A percentile compares a stretch with the other conserved stretches of the same genome.
These are phyloP conservation scores for Aegilops bicornis DNA, from an alignment of 176 grass and related monocot species.

Conservation along the genomic window DNA sequence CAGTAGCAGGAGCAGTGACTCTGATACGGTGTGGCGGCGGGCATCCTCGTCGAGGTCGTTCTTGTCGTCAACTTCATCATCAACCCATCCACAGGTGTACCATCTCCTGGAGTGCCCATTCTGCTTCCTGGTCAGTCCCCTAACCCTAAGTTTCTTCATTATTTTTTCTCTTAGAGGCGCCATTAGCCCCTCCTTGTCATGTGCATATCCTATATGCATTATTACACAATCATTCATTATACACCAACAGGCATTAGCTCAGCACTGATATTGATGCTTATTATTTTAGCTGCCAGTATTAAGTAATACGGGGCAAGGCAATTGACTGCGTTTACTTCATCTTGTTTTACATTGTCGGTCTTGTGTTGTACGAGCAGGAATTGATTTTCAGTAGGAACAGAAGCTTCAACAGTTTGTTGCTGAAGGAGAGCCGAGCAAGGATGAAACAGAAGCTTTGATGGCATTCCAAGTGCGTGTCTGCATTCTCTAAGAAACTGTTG, in stretches of 20 bases:
- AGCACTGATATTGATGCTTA: background rate
- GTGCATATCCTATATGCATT: too few species aligned
- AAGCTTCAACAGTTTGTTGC: constrained; percentile 91
- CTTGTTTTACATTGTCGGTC: background rate
- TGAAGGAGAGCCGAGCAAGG: constrained; percentile 76
- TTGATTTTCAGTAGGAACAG: constrained; percentile 29
- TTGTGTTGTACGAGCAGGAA: background rate
- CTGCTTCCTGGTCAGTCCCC: too few species aligned
- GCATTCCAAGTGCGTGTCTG: constrained; percentile 73
- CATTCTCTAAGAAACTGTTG: constrained; percentile 9
- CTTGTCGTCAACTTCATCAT: too few species aligned
- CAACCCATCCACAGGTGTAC: too few species aligned
- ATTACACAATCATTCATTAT: too few species aligned
- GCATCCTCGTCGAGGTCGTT: too few species aligned
- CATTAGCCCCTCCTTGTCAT: too few species aligned
- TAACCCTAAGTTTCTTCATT: too few species aligned
- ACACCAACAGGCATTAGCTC: background rate
- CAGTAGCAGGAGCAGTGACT: too few species aligned
- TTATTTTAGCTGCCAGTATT: background rate
- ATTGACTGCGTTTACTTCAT: constrained; percentile 1
- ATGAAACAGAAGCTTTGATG: constrained; percentile 72
- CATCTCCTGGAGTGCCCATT: too few species aligned
- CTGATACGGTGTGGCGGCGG: too few species aligned
- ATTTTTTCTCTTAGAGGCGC: too few species aligned
- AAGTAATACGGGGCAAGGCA: background rate